phyloP scores from a whole-genome alignment of 148 eudicot genomes.

The Fagopyrum homotropicum region DNA sequence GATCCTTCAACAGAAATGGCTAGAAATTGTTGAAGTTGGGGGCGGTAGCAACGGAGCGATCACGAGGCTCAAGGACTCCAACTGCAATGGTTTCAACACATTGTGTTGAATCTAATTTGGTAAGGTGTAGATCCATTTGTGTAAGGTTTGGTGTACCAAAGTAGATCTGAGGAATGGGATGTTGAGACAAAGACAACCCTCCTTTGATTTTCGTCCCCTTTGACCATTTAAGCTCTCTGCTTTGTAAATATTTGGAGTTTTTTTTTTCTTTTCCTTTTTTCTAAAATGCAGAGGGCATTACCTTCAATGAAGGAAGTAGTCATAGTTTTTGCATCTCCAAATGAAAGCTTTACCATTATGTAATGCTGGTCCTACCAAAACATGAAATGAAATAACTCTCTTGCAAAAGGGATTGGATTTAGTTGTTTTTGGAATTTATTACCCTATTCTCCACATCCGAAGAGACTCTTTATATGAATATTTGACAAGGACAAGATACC shows the following conservation, averaged over 20 bases:
- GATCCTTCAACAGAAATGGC: conserved; percentile 59
- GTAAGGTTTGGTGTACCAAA: not conserved
- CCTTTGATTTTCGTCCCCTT: not conserved
- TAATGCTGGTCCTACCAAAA: not conserved
- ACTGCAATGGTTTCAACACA: conserved; percentile 37
- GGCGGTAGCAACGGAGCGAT: conserved; percentile 12
- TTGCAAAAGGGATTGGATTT: not conserved
- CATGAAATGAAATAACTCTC: not conserved
- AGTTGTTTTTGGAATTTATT: no score
- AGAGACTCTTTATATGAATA: no score
- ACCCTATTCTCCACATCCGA: no score
- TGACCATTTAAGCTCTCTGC: not conserved
- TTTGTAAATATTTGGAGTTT: not conserved
- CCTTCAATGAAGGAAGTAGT: not conserved
- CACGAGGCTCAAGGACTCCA: conserved; percentile 17
- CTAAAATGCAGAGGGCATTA: not conserved
- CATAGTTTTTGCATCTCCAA: not conserved
- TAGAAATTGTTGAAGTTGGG: conserved; percentile 31
- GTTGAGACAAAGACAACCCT: not conserved
- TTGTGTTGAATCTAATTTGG: conserved; percentile 20
- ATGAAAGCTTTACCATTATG: not conserved
- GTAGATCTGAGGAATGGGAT: not conserved
- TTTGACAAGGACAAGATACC: no score
- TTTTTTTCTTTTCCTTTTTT: not conserved
- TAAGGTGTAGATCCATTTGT: not conserved